Base-by-base conservation (phyloP, 805 yeast species). In the Cyberlindnera galapagoensis region DNA sequence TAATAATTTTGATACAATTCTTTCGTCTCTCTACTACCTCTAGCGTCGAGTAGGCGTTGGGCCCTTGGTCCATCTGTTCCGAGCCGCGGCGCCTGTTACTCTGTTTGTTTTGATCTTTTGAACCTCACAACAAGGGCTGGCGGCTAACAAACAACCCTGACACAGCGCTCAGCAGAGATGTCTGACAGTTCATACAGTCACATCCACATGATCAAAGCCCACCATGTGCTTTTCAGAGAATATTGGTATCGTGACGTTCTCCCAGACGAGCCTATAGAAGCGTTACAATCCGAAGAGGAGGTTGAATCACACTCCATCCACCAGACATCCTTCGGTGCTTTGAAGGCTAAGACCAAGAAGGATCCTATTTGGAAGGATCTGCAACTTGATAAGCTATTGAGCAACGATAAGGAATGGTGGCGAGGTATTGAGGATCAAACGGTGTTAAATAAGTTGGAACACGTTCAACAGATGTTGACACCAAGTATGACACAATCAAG, bases 181-280 rank as follows among this genome's bases (percentile, higher is more conserved):
- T 23, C 26, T 4, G 32, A 30, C 18, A 12, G 26, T 17, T 30
- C 22, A 7, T 30, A 17, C 30, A 26, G 14, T 11, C 37, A 45
- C 24, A 28, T 51, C 2, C 55, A 55, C 30, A 34, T 52, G 34
- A 31, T 24, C 15, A 33, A 40, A 21, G 44, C 57, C 1, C 58
- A 29, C 57, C 62, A 37, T 37, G 58, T 33, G 27, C 57, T 30
- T 39, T 63, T 41, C 45, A 54, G 47, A 54, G 59, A 43, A 26
- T 54, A 47, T 28, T 53, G 59, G 59, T 40, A 43, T 5, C 43
- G 38, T n/a, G 57, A 52, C 28, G 42, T 35, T 15, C 43, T 53
- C 6, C 52, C 54, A 6, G 43, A 40, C 26, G 59, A 54, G 22
- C 46, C 45, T 4, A 41, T 54, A 8, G 56, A 52, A 17, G 39